Base-by-base conservation (phyloP, 1,139 yeast genomes). In the Candida buenavistaensis region DNA sequence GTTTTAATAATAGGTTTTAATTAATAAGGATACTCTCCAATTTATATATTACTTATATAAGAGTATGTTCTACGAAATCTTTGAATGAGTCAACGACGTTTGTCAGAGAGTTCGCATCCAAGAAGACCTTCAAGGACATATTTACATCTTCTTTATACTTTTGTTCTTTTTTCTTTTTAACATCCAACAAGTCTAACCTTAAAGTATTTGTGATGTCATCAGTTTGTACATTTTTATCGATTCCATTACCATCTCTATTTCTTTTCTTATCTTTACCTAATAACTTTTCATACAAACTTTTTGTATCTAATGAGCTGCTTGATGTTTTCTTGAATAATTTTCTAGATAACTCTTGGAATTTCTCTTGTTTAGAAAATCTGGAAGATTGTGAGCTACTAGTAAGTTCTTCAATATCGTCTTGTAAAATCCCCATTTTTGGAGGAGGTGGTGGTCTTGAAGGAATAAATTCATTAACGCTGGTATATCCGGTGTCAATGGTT, bases 361-460 rank as follows among this genome's bases (percentile, higher is more conserved):
- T 30, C 12, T 30, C 33, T 23, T 30, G 33, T 23, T 24, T 30
- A 14, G 28, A 24, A 3, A 30, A 16, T 13, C 24, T 30, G 4
- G 33, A 30, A 2, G 33, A 30, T 24, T 30, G 33, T 5, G 33
- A 30, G 24, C 33, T 30, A n/a, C 28, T 30, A 11, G 23, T 14
- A 24, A 23, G 23, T 12, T 29, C 35, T n/a, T 32, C 35, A 9
- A 14, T 15, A 6, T 28, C 30, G 2, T 23, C 24, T 17, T 15
- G 28, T n/a, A 9, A 6, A 14, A 12, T 11, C 7, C 14, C 25
- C 12, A 20, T 30, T 32, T 28, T 15, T 11, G 36, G 36, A 12
- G 36, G 30, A 19, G 36, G 36, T 6, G 32, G 27, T 8, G 36
- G 26, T 6, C 36, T 14, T 3, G 27, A 19, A 3, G 36, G 36